phyloP scores from a whole-genome alignment of 805 yeast genomes.

The Candida morakotiae region DNA sequence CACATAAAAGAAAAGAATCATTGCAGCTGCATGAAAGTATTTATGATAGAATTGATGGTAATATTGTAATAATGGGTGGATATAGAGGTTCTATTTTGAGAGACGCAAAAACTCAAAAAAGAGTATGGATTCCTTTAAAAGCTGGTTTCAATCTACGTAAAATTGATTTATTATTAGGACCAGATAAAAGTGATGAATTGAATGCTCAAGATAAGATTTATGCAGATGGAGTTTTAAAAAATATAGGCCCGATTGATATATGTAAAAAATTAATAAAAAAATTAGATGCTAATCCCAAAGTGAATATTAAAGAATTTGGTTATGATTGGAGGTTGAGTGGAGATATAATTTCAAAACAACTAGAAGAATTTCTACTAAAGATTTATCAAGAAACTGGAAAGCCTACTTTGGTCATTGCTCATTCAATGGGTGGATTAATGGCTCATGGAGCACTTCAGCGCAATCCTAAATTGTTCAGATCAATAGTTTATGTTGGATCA shows the following conservation, averaged over 20 bases:
- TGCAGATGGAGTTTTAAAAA: conserved; percentile 75
- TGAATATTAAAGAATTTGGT: conserved; percentile 71
- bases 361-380: conserved; percentile 44
- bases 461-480: conserved; percentile 66
- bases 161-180: conserved; percentile 70
- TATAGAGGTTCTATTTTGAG: conserved; percentile 79
- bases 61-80: conserved; percentile 80
- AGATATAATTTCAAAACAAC: conserved; percentile 48
- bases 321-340: conserved; percentile 89
- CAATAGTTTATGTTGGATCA: conserved; percentile 75
- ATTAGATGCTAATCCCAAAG: conserved; percentile 51
- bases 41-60: conserved; percentile 66
- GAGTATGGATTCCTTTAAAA: conserved; percentile 84
- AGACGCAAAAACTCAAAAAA: conserved; percentile 56
- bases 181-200: conserved; percentile 64
- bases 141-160: conserved; percentile 77
- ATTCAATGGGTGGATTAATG: conserved; percentile 91
- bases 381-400: conserved; percentile 48
- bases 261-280: conserved; percentile 56
- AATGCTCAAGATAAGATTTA: conserved; percentile 48
- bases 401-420: conserved; percentile 73
- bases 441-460: conserved; percentile 74
- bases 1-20: conserved; percentile 19
- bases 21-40: conserved; percentile 39
- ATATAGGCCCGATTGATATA: conserved; percentile 85